Evolutionary conservation across 768 basidiomycete species (phyloP), one percentile per base, ranked within the genome.

Genomic region (Pholiota conissans): DNA sequence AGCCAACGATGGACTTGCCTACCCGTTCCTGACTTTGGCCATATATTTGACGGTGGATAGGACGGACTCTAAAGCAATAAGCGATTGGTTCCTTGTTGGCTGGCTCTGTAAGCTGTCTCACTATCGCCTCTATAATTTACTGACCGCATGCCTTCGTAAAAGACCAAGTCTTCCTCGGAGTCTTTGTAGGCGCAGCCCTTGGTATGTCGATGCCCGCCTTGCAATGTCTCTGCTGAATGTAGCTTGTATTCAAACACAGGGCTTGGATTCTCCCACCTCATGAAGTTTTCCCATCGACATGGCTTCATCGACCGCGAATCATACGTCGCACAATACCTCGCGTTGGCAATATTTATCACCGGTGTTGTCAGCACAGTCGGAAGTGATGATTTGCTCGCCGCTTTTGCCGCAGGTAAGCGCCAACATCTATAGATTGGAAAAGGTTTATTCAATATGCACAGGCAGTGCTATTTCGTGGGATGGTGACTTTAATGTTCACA

Each of bases 401-500:
- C 92, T 0, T 98, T 97, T 68, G 89, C 90, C 47, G 87, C 86
- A 64, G 90, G 90, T 86, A 40, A 35, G 74, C 22, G 48, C 32
- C 10, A 46, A 26, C 22, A 47, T 22, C 20, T 14, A 30, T 8
- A 52, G 35, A 16, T 58, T 0, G 8, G 18, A 52, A 27, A 24
- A 32, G 32, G 22, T 0, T n/a, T 14, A 16, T 28, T 29, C 3
- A 3, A 18, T 1, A 22, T 5, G 10, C 49, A 34, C 49, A 87
- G 95, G 95, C 2, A 86, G 82, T 53, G 91, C 95, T 0, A 90
- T 98, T 63, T 92, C 92, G 3, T 95, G 92, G 93, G 93, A 96
- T 71, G 91, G 86, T 3, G 79, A 91, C 64, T 91, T 91, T 75
- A 90, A 91, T 63, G 73, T 74, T 18, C 86, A 93, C 56, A 92